Conservation (phyloP, 371 early-diverging fungal species). For the Funneliformis caledonium region DNA sequence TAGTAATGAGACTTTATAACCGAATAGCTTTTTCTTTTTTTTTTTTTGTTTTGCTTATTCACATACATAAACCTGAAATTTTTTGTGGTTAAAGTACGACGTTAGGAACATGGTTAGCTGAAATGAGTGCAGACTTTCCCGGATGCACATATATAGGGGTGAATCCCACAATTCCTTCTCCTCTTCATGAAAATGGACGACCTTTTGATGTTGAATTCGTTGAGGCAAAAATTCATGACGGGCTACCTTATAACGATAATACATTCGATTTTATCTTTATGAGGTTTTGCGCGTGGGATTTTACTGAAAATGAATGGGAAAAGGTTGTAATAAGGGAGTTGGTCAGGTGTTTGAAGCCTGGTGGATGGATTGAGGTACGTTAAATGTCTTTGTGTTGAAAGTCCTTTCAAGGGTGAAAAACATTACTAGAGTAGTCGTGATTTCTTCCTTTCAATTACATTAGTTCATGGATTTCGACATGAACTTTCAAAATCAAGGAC, state of each 20-base stretch:
- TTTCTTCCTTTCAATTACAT: background rate
- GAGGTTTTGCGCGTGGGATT: background rate
- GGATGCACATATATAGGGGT: conserved; percentile 51
- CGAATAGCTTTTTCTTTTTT: background rate
- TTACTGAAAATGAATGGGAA: background rate
- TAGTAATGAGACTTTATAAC: background rate
- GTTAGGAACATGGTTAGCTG: conserved; percentile 42
- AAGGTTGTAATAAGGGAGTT: conserved; percentile 38
- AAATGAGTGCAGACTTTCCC: conserved; percentile 55
- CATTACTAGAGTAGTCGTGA: background rate
- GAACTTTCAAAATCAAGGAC: background rate
- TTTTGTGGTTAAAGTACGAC: background rate
- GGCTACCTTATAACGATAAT: conserved; percentile 58
- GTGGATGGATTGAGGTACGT: conserved; percentile 14
- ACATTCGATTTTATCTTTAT: conserved; percentile 56
- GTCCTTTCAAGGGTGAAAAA: background rate
- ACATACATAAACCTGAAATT: background rate
- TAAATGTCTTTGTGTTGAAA: background rate
- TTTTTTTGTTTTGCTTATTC: background rate
- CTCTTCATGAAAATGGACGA: conserved; percentile 52
- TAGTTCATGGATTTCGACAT: background rate
- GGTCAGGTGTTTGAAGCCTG: conserved; percentile 6
- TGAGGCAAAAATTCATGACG: conserved; percentile 53
- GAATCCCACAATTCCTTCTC: conserved; percentile 46
- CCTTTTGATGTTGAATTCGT: conserved; percentile 60